Evolutionary conservation across 768 basidiomycete genomes (phyloP).

Genomic region (Russula lepida): DNA sequence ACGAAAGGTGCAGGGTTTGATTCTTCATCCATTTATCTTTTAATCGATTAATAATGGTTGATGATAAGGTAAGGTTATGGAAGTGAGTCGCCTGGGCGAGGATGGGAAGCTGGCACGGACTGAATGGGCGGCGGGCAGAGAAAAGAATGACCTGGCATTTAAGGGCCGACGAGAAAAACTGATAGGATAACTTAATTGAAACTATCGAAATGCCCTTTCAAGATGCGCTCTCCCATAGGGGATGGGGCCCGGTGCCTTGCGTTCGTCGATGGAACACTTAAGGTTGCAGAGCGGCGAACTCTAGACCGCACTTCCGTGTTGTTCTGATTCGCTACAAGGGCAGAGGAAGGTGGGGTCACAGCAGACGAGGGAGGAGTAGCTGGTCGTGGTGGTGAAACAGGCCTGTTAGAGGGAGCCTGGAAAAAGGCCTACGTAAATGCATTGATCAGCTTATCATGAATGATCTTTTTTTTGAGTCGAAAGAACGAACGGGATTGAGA

Average conservation of each 20-base stretch:
- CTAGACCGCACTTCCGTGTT: slow-evolving; percentile 24
- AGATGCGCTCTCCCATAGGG: slow-evolving; percentile 85
- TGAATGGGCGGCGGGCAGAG: not conserved
- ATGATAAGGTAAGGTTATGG: not conserved
- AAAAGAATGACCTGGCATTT: not conserved
- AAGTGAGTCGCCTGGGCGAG: not conserved
- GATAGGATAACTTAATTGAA: slow-evolving; percentile 47
- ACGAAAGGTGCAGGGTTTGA: not conserved
- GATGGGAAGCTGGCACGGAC: not conserved
- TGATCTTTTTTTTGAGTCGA: not conserved
- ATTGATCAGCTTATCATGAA: slow-evolving; percentile 6
- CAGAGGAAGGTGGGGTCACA: not conserved
- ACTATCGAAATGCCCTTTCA: slow-evolving; percentile 87
- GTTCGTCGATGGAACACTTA: slow-evolving; percentile 36
- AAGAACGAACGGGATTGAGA: slow-evolving; percentile 46
- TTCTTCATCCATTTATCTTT: slow-evolving; percentile 11
- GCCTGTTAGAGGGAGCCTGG: not conserved
- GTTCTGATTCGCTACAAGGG: slow-evolving; percentile 2
- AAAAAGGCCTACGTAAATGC: slow-evolving; percentile 16
- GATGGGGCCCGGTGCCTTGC: slow-evolving; percentile 58
- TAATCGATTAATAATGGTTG: not conserved
- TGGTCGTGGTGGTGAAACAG: slow-evolving; percentile 15
- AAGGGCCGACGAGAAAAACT: no score
- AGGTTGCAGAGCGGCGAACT: slow-evolving; percentile 51
- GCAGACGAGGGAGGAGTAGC: slow-evolving; percentile 18